Evolutionary conservation across 306 rosid species (phyloP), one percentile per base, ranked within the genome.

Genomic region (Cyclanthera cordifolia): DNA sequence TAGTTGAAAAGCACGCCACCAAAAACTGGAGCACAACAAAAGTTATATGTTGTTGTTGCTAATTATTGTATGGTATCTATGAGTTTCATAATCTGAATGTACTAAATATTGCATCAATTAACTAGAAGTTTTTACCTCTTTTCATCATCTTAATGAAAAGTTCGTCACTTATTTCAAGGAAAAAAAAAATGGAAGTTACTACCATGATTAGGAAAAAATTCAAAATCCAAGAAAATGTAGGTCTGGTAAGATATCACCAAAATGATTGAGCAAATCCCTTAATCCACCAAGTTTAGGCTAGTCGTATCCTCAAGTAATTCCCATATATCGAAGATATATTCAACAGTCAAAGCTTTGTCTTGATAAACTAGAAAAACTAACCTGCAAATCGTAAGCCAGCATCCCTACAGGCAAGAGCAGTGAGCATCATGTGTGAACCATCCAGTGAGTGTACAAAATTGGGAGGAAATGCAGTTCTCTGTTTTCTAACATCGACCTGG

Each of bases 351-450:
- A 28, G 45, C n/a, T 45, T 13, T 46, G 58, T 69, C 63, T 13
- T 13, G 53, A 66, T 46, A 66, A 28, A 45, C 23, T 8, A 23
- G 6, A 73, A 67, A 65, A 69, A 72, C 81, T 67, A 87, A 90
- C 95, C 96, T 84, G 96, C 96, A 84, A 87, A 90, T 73, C 85
- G 82, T 72, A 90, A 74, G 78, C 95, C 90, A 50, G 90, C 82
- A 45, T 90, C 88, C 72, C 83, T 82, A 79, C 96, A 85, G 76
- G 90, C 95, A 58, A 90, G 84, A 64, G 96, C 96, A 65, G 95
- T 90, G 88, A 87, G 78, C 96, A 90, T 90, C 96, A 87, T 90
- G 76, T 87, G 96, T 17, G 95, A 79, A 75, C 95, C 87, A 19
- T 90, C 96, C 53, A 90, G 85, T 15, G 95, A 90, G 82, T 90